Evolutionary conservation across 371 early-diverging fungal genomes (phyloP).

Genomic region (Quaeritorhiza haematococci): DNA sequence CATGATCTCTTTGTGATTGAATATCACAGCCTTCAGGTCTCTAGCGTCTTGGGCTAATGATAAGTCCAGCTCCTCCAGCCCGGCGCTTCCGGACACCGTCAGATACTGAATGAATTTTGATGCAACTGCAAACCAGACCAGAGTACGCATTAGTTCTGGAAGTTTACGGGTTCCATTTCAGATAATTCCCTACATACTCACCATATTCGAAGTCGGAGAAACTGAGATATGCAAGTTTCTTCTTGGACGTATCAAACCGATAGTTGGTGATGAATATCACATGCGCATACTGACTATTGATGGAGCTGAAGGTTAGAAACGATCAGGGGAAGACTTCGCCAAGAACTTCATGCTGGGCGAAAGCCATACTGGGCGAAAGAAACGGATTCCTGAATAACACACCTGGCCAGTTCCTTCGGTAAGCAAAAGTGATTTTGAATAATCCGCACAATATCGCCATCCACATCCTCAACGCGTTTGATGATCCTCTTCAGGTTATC

Average conservation of each 20-base stretch:
- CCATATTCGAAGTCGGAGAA: conserved; percentile 54
- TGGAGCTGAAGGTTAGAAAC: not conserved
- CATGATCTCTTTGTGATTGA: conserved; percentile 33
- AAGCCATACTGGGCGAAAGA: too few species aligned
- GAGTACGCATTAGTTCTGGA: not conserved
- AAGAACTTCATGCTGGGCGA: not conserved
- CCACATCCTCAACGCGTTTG: conserved; percentile 55
- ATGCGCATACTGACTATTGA: conserved; percentile 44
- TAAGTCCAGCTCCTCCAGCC: conserved; percentile 40
- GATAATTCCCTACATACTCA: conserved; percentile 7
- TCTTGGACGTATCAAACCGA: conserved; percentile 58
- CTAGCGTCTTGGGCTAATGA: conserved; percentile 33
- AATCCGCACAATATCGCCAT: conserved; percentile 37
- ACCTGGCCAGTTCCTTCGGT: conserved; percentile 43
- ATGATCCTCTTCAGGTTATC: conserved; percentile 60
- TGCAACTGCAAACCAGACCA: conserved; percentile 19
- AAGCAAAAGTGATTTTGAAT: conserved; percentile 47
- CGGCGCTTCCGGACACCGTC: conserved; percentile 18
- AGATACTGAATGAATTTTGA: conserved; percentile 31
- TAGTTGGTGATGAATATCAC: conserved; percentile 55
- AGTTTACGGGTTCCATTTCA: too few species aligned
- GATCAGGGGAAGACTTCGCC: too few species aligned
- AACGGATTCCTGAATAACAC: too few species aligned
- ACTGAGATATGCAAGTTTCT: conserved; percentile 41
- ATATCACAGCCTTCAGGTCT: conserved; percentile 31